Conservation (phyloP, 306 rosid species). For the Dalbergia cochinchinensis region DNA sequence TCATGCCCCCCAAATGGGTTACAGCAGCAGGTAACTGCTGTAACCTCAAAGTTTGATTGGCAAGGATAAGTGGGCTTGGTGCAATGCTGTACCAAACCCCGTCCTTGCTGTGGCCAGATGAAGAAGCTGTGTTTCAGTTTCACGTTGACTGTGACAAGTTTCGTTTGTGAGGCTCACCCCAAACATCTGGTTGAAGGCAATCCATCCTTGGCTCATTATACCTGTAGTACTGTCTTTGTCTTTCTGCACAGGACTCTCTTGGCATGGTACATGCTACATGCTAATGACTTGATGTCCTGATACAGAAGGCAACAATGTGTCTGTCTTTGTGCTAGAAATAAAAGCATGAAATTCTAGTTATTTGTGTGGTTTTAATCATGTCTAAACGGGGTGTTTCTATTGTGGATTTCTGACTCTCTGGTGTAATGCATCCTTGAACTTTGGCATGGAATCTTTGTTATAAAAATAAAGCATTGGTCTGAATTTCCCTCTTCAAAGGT, state of each 20-base stretch:
- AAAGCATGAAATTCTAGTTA: conserved; percentile 40
- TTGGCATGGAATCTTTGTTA: conserved; percentile 37
- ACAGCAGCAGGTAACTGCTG: conserved; percentile 78
- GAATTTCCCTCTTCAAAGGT: background rate
- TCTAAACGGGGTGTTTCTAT: conserved; percentile 42
- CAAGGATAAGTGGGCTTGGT: conserved; percentile 54
- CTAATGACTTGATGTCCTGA: conserved; percentile 47
- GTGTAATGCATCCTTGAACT: conserved; percentile 50
- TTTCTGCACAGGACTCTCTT: conserved; percentile 40
- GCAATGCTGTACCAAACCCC: conserved; percentile 44
- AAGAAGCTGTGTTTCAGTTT: conserved; percentile 51
- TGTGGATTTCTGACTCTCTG: conserved; percentile 46
- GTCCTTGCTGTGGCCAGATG: conserved; percentile 62
- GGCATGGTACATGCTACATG: conserved; percentile 40
- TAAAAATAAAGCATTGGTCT: conserved; percentile 40
- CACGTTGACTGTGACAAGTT: conserved; percentile 49
- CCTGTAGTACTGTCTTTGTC: conserved; percentile 35
- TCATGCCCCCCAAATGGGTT: conserved; percentile 78
- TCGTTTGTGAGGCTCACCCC: conserved; percentile 45
- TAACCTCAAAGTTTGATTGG: conserved; percentile 70
- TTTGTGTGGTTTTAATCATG: conserved; percentile 40
- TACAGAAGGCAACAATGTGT: conserved; percentile 42
- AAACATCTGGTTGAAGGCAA: conserved; percentile 67
- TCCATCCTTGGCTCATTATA: conserved; percentile 74
- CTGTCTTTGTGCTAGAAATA: conserved; percentile 50